Evolutionary conservation across 495 filamentous ascomycete genomes (phyloP).

Genomic region (Baudoinia panamericana): DNA sequence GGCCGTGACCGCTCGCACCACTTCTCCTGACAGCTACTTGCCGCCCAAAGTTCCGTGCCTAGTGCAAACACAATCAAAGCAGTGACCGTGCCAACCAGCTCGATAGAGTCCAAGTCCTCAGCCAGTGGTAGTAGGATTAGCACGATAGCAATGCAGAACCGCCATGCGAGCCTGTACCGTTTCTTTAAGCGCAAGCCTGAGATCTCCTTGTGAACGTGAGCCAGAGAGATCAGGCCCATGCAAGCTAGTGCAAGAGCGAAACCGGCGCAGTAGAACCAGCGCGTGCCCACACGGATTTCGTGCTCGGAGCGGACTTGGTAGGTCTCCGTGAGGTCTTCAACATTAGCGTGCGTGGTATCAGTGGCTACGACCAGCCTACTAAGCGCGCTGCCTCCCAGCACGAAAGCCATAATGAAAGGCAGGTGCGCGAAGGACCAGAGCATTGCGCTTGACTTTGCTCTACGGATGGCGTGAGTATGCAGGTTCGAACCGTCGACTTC

Average conservation of each 20-base stretch:
- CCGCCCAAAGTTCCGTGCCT: conserved; percentile 39
- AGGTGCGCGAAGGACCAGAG: conserved; percentile 36
- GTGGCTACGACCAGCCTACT: conserved; percentile 40
- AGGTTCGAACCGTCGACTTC: conserved; percentile 45
- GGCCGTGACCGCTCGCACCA: conserved; percentile 15
- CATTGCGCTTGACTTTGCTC: conserved; percentile 30
- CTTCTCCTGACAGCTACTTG: conserved; percentile 32
- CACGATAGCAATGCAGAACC: conserved; percentile 35
- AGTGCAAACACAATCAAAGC: conserved; percentile 36
- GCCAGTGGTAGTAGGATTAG: conserved; percentile 37
- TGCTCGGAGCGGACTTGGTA: conserved; percentile 33
- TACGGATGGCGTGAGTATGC: conserved; percentile 42
- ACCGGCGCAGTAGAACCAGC: conserved; percentile 48
- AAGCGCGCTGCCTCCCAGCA: conserved; percentile 40
- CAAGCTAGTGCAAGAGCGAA: conserved; percentile 38
- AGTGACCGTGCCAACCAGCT: conserved; percentile 38
- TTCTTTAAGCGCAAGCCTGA: conserved; percentile 35
- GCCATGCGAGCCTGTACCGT: conserved; percentile 32
- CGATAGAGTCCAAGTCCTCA: conserved; percentile 33
- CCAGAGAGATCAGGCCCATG: conserved; percentile 37
- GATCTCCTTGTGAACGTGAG: conserved; percentile 34
- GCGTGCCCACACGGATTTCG: conserved; percentile 35
- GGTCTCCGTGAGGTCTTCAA: conserved; percentile 33
- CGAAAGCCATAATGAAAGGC: conserved; percentile 46
- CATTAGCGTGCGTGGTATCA: conserved; percentile 34